Base-by-base conservation (phyloP, 1,284 basidiomycete genomes). In the Phellopilus nigrolimitatus region DNA sequence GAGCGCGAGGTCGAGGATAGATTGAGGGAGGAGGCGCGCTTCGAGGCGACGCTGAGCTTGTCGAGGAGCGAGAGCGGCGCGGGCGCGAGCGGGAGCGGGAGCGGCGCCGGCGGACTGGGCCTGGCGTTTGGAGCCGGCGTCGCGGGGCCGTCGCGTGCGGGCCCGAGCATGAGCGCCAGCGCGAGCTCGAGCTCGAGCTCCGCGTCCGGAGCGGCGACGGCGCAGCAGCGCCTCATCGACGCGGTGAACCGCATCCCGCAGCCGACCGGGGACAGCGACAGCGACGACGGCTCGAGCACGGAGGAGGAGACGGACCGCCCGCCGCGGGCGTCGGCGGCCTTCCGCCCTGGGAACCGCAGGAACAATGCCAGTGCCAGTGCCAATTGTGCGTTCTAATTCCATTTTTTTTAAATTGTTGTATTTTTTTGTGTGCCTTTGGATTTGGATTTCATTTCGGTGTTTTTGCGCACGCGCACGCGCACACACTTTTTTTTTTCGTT, bases 1-100 rank as follows among this genome's bases (percentile, higher is more conserved):
- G 54, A 51, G 44, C 24, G 42, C 15, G 49, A 55, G 30, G 54
- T 55, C 8, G 46, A 51, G 17, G 54, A 51, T 25, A 30, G 48
- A 1, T 22, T 43, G 5, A 17, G 37, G 12, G 36, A 50, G 41
- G 48, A 49, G 21, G 37, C 48, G 24, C 33, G n/a, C 15, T 2
- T 33, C n/a, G 42, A 31, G 15, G 38, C 19, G 34, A 51, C 50
- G 25, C 40, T 50, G 40, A 45, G 31, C 19, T 21, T 44, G 10
- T 34, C 22, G 8, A 19, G 28, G 42, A 46, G 42, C 10, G 50
- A 51, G 50, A 31, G 37, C 37, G 42, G 41, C 22, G 27, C 36
- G 5, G 47, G 47, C 6, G 9, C 46, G 28, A 54, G 52, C 19
- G 46, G 30, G 31, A 33, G 44, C 27, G 44, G 27, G 30, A 33